phyloP scores from a whole-genome alignment of 2,329 filamentous ascomycete species.

The Triangularia verruculosa region DNA sequence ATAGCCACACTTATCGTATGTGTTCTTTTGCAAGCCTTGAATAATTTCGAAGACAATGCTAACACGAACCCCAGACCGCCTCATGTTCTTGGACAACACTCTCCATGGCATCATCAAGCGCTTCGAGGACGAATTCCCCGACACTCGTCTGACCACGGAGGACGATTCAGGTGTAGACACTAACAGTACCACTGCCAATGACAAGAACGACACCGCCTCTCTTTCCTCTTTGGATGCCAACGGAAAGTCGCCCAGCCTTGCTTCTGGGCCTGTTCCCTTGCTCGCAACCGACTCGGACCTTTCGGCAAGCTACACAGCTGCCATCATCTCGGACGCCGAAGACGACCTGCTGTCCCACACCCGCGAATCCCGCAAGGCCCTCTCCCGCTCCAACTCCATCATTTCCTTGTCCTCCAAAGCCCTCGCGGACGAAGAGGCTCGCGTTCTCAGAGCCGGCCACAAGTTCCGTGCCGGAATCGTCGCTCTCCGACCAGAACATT shows the following conservation, averaged over 20 bases:
- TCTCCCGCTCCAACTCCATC: constrained; percentile 52
- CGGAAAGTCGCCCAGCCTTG: neutral
- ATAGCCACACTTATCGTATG: constrained; percentile 71
- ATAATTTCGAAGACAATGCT: constrained; percentile 23
- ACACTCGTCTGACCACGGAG: constrained; percentile 60
- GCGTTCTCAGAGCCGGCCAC: constrained; percentile 54
- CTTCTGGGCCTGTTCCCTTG: constrained; percentile 5
- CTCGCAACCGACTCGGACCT: constrained; percentile 22
- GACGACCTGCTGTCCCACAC: constrained; percentile 54
- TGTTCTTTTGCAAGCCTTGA: constrained; percentile 24
- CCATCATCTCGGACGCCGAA: constrained; percentile 40
- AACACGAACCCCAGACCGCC: constrained; percentile 53
- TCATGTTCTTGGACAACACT: constrained; percentile 85
- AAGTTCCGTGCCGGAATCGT: constrained; percentile 54
- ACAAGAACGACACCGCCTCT: neutral
- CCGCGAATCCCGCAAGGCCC: constrained; percentile 37
- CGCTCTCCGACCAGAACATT: constrained; percentile 44
- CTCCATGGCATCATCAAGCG: constrained; percentile 88
- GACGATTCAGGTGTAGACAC: constrained; percentile 25
- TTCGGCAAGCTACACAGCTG: constrained; percentile 2
- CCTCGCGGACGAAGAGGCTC: constrained; percentile 56
- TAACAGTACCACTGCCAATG: constrained; percentile 25
- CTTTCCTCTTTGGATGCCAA: neutral
- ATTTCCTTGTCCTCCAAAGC: constrained; percentile 50
- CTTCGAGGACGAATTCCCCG: constrained; percentile 94